Base-by-base conservation (phyloP, 495 filamentous ascomycete species). In the Glutinoglossum americanum region DNA sequence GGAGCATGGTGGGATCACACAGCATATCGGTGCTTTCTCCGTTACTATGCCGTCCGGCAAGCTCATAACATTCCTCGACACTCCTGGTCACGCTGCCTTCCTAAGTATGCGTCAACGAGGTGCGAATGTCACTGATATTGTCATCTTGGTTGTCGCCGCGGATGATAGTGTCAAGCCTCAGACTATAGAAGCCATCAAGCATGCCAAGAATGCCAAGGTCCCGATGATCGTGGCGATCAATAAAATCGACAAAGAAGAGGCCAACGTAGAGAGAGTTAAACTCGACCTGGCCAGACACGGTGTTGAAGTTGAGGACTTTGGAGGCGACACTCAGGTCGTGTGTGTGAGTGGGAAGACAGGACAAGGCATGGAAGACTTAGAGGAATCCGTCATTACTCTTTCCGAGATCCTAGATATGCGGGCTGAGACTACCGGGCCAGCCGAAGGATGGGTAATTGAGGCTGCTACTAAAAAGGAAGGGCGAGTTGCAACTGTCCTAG, bases 1-100 rank as follows among this genome's bases (percentile, higher is more conserved):
- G 49, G 93, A 99, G 66, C 87, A 95, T 63, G 93, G 93, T 58
- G 93, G 93, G 41, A 99, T 99, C 63, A 99, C 93, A 0, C 93
- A 99, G 68, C 93, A 97, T 66, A 99, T 99, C 62, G 93, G 93
- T 65, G 93, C 93, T n/a, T 99, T 99, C 72, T 89, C 85, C 1
- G 90, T 97, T 2, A 76, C 76, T 19, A 79, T 99, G 74, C 83
- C 86, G 19, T 79, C 79, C 5, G 89, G 89, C 26, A 89, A 89
- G 68, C 77, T 75, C 1, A 92, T 97, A 62, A 97, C 93, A 8
- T 99, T 99, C 74, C 76, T 99, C 56, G 93, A 99, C 63, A 99
- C 93, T 0, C 93, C 93, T 0, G 93, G 93, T 3, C 93, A 99
- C 68, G 85, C 90, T 33, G 93, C 93, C 1, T 99, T 99, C 66